Base-by-base conservation (phyloP, 2,329 filamentous ascomycete genomes). In the Aspergillus tanneri region DNA sequence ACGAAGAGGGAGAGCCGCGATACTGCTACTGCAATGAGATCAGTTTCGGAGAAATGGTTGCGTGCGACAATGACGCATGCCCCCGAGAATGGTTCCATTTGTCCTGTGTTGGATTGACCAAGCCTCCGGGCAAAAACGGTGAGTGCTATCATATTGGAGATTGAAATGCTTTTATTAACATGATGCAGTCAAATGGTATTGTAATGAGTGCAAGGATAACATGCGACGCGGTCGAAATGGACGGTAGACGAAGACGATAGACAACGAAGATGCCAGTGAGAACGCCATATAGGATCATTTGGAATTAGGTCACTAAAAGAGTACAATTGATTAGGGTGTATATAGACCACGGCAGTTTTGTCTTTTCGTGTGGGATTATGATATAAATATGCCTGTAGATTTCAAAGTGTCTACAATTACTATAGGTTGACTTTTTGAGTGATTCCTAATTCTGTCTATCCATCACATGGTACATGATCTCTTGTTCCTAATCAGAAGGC, bases 21-120 rank as follows among this genome's bases (percentile, higher is more conserved):
- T 91, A 91, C 67, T 90, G 88, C 68, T 88, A 88, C 70, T 90
- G 88, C 67, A 86, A 90, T 58, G 81, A 84, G 39, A 84, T 90
- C 46, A 90, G 86, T 61, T 91, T 90, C 63, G 87, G 88, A 16
- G 87, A 89, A 70, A 91, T 91, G 88, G 86, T 91, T 35, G 88
- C 85, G 2, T 91, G 87, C 63, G 88, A 91, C 65, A 83, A 83
- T 6, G 80, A 85, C 50, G 80, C 82, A 40, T 91, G 88, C 69
- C 79, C 82, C 56, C 79, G 82, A 53, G 87, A 91, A 69, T 91
- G 88, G 88, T 92, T 91, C 73, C 88, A 91, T 75, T 72, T 93
- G 41, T 86, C 85, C 41, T 93, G 88, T 67, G 88, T 90, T 23
- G 88, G 88, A 21, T 70, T 93, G 60, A 87, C 86, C 59, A 86